Evolutionary conservation across 192 early-diverging fungal genomes (phyloP).

Genomic region (Backusella tarrabulga): DNA sequence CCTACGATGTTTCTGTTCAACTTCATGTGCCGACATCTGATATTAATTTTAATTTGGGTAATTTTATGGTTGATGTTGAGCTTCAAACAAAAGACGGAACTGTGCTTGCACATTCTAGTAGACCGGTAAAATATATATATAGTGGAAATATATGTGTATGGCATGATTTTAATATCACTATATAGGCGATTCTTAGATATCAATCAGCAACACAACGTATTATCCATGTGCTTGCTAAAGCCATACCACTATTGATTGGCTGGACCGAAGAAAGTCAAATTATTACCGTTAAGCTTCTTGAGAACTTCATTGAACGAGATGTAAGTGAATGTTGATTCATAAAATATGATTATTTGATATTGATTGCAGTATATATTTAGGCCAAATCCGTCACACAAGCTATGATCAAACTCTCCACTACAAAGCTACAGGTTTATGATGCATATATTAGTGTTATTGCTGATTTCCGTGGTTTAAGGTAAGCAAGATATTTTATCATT

Average conservation of each 20-base stretch:
- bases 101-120: conserved; percentile 14
- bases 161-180: not conserved
- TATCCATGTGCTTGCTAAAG: conserved; percentile 31
- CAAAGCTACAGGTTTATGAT: conserved; percentile 46
- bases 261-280: conserved; percentile 29
- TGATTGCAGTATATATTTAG: not conserved
- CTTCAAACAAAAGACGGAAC: conserved; percentile 13
- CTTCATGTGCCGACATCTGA: conserved; percentile 33
- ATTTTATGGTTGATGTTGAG: conserved; percentile 24
- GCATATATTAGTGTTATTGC: conserved; percentile 51
- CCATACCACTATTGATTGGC: conserved; percentile 29
- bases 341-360: not conserved
- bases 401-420: conserved; percentile 40
- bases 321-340: not conserved
- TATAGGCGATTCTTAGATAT: conserved; percentile 34
- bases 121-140: conserved; percentile 8
- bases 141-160: not conserved
- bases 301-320: conserved; percentile 26
- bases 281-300: conserved; percentile 24
- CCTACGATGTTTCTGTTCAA: conserved; percentile 26
- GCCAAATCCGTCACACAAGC: conserved; percentile 45
- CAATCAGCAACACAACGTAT: conserved; percentile 30
- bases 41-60: conserved; percentile 32
- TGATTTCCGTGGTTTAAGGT: conserved; percentile 58
- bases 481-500: not conserved